Conservation (phyloP, 1,139 yeast genomes). For the Hanseniaspora sp. region DNA sequence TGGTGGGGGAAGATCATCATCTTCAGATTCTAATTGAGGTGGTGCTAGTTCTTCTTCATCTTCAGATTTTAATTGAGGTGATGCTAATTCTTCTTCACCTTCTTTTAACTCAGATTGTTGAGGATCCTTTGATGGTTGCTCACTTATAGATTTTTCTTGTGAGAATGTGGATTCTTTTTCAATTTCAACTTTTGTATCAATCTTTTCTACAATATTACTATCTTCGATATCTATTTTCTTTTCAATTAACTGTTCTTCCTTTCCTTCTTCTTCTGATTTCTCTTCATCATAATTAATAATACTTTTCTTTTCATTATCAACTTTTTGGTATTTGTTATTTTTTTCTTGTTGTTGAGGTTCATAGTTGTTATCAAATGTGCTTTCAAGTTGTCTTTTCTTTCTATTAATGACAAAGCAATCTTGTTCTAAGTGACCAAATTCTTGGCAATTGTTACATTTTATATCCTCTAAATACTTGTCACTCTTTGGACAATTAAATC, state of each 20-base stretch:
- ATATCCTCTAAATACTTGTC: conserved; percentile 46
- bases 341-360: neutral
- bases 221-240: no score
- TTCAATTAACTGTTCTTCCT: neutral
- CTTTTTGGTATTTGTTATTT: neutral
- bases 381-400: neutral
- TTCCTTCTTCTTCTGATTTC: neutral
- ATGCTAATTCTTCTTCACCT: neutral
- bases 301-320: neutral
- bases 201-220: no score
- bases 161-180: neutral
- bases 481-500: conserved; percentile 50
- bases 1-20: neutral
- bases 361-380: neutral
- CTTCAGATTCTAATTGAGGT: conserved; percentile 9
- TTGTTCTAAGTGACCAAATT: conserved; percentile 73
- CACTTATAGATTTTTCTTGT: neutral
- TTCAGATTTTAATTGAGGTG: conserved; percentile 12
- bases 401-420: conserved; percentile 43
- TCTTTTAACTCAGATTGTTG: neutral
- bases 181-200: no score
- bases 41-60: conserved; percentile 14
- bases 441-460: conserved; percentile 69
- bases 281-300: neutral
- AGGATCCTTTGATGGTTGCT: neutral